phyloP scores from a whole-genome alignment of 1,284 basidiomycete genomes.

The Dichomitus squalens region DNA sequence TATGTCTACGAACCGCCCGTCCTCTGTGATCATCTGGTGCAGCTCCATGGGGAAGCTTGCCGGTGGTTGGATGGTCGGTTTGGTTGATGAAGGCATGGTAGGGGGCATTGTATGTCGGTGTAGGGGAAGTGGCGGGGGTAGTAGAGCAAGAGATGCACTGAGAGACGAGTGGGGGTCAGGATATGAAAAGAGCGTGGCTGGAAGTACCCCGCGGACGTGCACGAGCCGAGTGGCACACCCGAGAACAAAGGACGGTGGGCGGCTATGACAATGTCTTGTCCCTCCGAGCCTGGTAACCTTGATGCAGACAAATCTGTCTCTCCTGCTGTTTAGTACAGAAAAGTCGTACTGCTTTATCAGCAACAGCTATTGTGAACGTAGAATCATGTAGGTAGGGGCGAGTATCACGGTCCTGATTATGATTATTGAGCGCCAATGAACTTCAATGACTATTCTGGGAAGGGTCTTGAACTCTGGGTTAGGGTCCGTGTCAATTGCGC shows the following conservation, averaged over 20 bases:
- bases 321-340: too few relatives aligned
- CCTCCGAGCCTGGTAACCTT: background rate
- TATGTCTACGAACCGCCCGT: constrained; percentile 16
- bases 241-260: constrained; percentile 1
- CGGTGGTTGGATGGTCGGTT: background rate
- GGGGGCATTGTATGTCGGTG: background rate
- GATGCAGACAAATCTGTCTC: background rate
- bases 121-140: background rate
- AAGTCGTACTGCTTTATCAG: too few relatives aligned
- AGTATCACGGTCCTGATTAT: too few relatives aligned
- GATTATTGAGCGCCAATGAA: too few relatives aligned
- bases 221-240: background rate
- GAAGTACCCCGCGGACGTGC: background rate
- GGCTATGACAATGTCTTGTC: background rate
- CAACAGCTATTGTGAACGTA: too few relatives aligned
- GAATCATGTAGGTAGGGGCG: too few relatives aligned
- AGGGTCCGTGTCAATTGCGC: background rate
- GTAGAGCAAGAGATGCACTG: background rate
- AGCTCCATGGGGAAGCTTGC: background rate
- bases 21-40: constrained; percentile 12
- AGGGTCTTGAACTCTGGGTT: background rate
- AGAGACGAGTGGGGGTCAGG: background rate
- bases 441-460: background rate
- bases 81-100: background rate
- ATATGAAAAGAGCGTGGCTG: background rate